These are phyloP conservation scores for Saccharomycopsis fermentans DNA, from an alignment of 805 yeast genomes.

Conservation along the genomic window DNA sequence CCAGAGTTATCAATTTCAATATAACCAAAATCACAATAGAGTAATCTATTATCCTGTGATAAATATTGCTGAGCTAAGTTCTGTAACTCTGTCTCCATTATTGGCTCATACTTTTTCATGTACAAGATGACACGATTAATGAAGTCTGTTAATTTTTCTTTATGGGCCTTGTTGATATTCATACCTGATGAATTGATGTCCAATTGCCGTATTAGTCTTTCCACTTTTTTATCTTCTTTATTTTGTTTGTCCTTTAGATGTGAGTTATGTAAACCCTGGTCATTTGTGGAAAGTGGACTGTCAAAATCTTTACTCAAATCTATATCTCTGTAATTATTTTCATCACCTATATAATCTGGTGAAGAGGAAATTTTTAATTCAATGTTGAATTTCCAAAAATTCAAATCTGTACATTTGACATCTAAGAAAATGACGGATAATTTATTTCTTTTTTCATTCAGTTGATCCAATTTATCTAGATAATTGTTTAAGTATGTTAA, in stretches of 20 bases:
- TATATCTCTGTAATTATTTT: neutral
- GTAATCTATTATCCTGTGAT: neutral
- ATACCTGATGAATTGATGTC: neutral
- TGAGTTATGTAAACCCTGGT: neutral
- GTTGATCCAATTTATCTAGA: neutral
- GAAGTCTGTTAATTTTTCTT: conserved; percentile 10
- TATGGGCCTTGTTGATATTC: neutral
- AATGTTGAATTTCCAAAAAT: conserved; percentile 15
- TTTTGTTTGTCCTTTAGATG: neutral
- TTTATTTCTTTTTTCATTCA: neutral
- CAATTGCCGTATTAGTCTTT: neutral
- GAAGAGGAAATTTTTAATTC: conserved; percentile 11
- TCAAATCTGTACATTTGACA: conserved; percentile 10
- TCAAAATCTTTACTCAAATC: neutral
- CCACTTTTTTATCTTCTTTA: neutral
- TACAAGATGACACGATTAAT: conserved; percentile 5
- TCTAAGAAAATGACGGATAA: conserved; percentile 5
- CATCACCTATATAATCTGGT: conserved; percentile 9
- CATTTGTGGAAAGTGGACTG: no score
- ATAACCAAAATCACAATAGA: conserved; percentile 5
- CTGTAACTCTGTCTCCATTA: conserved; percentile 1
- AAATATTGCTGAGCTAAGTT: neutral
- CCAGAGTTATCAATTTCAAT: conserved; percentile 9
- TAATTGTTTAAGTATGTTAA: neutral
- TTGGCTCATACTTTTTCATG: conserved; percentile 7